Evolutionary conservation across 2,329 filamentous ascomycete genomes (phyloP).

Genomic region (Didymella keratinophila): DNA sequence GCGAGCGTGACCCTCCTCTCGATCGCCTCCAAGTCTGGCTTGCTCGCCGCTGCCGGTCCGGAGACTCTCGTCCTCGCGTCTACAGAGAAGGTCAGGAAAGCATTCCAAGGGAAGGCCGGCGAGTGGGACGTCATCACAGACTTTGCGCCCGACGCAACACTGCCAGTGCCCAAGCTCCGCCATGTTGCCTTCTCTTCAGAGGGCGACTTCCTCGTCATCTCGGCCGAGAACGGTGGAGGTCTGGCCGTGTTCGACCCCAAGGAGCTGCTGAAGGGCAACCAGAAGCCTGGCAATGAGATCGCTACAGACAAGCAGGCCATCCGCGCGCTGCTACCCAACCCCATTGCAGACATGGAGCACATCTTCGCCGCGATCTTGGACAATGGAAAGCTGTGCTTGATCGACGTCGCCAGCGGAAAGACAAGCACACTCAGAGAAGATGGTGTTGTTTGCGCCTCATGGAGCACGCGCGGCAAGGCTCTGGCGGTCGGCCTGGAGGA

Average conservation of each 20-base stretch:
- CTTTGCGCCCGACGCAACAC: slow-evolving; percentile 76
- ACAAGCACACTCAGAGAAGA: slow-evolving; percentile 66
- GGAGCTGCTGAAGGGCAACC: slow-evolving; percentile 68
- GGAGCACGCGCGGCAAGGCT: slow-evolving; percentile 94
- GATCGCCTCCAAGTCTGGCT: slow-evolving; percentile 78
- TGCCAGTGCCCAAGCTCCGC: slow-evolving; percentile 79
- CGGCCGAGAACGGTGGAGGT: slow-evolving; percentile 81
- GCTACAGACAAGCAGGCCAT: slow-evolving; percentile 77
- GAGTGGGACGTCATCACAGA: slow-evolving; percentile 70
- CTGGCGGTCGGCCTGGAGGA: slow-evolving; percentile 84
- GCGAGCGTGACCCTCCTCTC: slow-evolving; percentile 83
- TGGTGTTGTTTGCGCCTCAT: slow-evolving; percentile 83
- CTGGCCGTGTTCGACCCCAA: slow-evolving; percentile 81
- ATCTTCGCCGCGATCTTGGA: slow-evolving; percentile 82
- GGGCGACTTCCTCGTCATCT: slow-evolving; percentile 82
- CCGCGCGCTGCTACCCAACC: slow-evolving; percentile 80
- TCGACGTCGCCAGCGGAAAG: slow-evolving; percentile 73
- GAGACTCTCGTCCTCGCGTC: slow-evolving; percentile 77
- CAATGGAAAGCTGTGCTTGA: slow-evolving; percentile 82
- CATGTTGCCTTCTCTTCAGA: slow-evolving; percentile 92
- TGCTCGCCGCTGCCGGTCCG: slow-evolving; percentile 88
- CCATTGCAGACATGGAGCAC: slow-evolving; percentile 73
- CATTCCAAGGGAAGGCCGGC: slow-evolving; percentile 66
- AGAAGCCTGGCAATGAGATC: slow-evolving; percentile 75
- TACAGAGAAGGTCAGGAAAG: slow-evolving; percentile 79